phyloP scores from a whole-genome alignment of 2,329 filamentous ascomycete genomes.

The Hypoxylon sp. region DNA sequence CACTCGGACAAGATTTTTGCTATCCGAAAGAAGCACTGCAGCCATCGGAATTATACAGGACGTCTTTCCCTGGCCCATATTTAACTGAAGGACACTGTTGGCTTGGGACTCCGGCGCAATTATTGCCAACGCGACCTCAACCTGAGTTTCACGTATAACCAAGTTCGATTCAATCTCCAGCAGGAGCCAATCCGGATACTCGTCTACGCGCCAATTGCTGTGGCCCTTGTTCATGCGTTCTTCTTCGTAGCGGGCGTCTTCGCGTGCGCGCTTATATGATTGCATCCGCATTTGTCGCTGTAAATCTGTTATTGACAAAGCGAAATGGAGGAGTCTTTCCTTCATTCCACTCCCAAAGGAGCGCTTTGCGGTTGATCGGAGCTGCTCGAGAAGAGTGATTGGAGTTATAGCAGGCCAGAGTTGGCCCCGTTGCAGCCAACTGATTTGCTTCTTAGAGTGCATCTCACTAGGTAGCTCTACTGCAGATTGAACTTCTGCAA shows the following conservation, averaged over 20 bases:
- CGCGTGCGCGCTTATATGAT: slow-evolving; percentile 48
- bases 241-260: slow-evolving; percentile 53
- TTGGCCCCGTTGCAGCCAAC: slow-evolving; percentile 58
- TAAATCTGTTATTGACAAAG: slow-evolving; percentile 57
- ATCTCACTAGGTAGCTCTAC: slow-evolving; percentile 19
- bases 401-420: slow-evolving; percentile 63
- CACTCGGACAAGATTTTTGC: slow-evolving; percentile 62
- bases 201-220: slow-evolving; percentile 66
- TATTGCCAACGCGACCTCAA: slow-evolving; percentile 72
- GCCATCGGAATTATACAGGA: slow-evolving; percentile 69
- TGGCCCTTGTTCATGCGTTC: slow-evolving; percentile 66
- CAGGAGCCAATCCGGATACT: slow-evolving; percentile 73
- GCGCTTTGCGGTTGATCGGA: slow-evolving; percentile 54
- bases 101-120: slow-evolving; percentile 64
- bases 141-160: slow-evolving; percentile 71
- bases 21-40: slow-evolving; percentile 60
- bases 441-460: slow-evolving; percentile 42
- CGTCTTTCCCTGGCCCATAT: slow-evolving; percentile 76
- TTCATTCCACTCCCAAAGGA: slow-evolving; percentile 56
- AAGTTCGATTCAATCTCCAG: slow-evolving; percentile 76
- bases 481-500: slow-evolving; percentile 28
- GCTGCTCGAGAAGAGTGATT: slow-evolving; percentile 60
- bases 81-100: slow-evolving; percentile 74
- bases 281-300: slow-evolving; percentile 62
- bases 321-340: slow-evolving; percentile 59